phyloP scores from a whole-genome alignment of 495 filamentous ascomycete genomes.

The Talaromyces stipitatus region DNA sequence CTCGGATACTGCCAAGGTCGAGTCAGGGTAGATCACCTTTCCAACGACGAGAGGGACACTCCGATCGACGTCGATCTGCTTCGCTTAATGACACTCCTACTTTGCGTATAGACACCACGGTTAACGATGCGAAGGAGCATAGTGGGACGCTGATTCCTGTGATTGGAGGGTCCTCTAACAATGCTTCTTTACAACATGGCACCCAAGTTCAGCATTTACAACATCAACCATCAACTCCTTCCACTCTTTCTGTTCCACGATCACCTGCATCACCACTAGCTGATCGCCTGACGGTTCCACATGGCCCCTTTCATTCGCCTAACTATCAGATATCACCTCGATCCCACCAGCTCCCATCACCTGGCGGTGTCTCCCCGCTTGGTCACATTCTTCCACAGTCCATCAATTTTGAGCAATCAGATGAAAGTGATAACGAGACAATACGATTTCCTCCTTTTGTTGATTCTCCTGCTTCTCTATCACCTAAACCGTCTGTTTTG shows the following conservation, averaged over 20 bases:
- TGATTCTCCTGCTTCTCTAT: conserved; percentile 32
- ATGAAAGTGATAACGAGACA: conserved; percentile 10
- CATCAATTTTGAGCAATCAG: neutral
- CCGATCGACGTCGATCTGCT: conserved; percentile 48
- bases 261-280: conserved; percentile 9
- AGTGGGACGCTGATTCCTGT: neutral
- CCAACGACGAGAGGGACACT: conserved; percentile 18
- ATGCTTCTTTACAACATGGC: neutral
- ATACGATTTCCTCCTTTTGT: conserved; percentile 46
- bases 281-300: conserved; percentile 26
- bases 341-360: conserved; percentile 11
- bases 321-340: conserved; percentile 34
- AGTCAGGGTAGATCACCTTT: conserved; percentile 1
- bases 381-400: neutral
- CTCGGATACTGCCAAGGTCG: neutral
- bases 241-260: conserved; percentile 6
- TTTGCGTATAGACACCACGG: conserved; percentile 31
- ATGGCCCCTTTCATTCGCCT: conserved; percentile 24
- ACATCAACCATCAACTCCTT: neutral
- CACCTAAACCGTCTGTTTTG: conserved; percentile 45
- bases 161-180: neutral
- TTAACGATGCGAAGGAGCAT: conserved; percentile 5
- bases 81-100: conserved; percentile 56
- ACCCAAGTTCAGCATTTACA: neutral
- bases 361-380: conserved; percentile 1